Conservation (phyloP, 2,329 filamentous ascomycete genomes). For the Hypoxylon sp. region DNA sequence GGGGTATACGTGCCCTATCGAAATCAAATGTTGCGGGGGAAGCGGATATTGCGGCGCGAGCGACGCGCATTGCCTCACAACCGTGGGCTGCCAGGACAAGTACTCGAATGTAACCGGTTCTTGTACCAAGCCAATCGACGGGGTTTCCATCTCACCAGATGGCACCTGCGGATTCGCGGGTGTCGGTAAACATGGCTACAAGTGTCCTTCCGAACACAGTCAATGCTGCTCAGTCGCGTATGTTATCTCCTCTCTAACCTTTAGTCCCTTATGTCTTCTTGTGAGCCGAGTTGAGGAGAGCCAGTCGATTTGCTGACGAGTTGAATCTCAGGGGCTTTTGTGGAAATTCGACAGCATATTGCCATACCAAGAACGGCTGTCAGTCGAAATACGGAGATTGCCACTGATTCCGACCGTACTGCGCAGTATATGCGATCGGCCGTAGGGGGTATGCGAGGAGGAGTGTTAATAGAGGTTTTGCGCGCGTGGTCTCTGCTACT, state of each 20-base stretch:
- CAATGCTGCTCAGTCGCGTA: conserved; percentile 53
- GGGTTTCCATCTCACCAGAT: conserved; percentile 52
- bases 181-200: conserved; percentile 52
- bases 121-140: conserved; percentile 50
- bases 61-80: conserved; percentile 52
- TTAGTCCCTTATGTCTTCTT: background rate
- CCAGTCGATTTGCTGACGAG: conserved; percentile 11
- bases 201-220: conserved; percentile 46
- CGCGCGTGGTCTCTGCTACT: background rate
- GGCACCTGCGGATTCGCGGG: conserved; percentile 53
- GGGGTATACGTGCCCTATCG: conserved; percentile 53
- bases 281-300: background rate
- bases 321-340: conserved; percentile 51
- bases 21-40: conserved; percentile 52
- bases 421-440: background rate
- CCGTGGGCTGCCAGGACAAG: conserved; percentile 50
- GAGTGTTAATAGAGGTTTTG: background rate
- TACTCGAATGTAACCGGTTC: conserved; percentile 52
- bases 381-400: conserved; percentile 52
- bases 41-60: conserved; percentile 54
- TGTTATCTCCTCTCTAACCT: conserved; percentile 25
- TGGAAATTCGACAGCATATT: conserved; percentile 52
- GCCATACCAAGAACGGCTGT: conserved; percentile 49
- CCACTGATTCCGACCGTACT: conserved; percentile 4
- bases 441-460: background rate